A percentile compares a stretch with the other conserved stretches of the same genome.
These are phyloP conservation scores for Verticillium isaacii DNA, from an alignment of 2,329 filamentous ascomycete genomes.

Conservation along the genomic window DNA sequence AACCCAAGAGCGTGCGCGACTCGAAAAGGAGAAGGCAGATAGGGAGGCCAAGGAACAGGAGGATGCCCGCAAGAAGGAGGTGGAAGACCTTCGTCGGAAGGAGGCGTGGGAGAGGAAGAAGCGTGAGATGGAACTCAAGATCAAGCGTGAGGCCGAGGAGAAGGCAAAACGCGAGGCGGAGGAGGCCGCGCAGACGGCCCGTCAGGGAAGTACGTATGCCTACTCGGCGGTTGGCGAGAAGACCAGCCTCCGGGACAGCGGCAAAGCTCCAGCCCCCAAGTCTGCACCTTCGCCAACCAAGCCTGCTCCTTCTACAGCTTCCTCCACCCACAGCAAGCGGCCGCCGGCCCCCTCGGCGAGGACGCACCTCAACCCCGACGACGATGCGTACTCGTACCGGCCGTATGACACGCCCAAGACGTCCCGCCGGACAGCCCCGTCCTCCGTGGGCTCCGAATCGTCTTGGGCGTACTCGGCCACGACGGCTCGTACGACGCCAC, in stretches of 20 bases:
- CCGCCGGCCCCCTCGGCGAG: slow-evolving; percentile 46
- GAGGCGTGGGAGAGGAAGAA: slow-evolving; percentile 25
- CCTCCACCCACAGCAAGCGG: slow-evolving; percentile 22
- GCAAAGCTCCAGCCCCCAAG: slow-evolving; percentile 40
- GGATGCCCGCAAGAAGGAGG: slow-evolving; percentile 24
- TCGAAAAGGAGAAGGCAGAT: slow-evolving; percentile 44
- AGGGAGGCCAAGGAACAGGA: slow-evolving; percentile 29
- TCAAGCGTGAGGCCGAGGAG: slow-evolving; percentile 24
- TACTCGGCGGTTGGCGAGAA: slow-evolving; percentile 63
- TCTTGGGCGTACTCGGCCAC: slow-evolving; percentile 83
- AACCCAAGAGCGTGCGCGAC: slow-evolving; percentile 30
- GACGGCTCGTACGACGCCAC: slow-evolving; percentile 78
- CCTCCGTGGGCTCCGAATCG: slow-evolving; percentile 69
- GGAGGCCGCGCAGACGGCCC: slow-evolving; percentile 22
- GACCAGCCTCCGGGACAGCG: slow-evolving; percentile 66
- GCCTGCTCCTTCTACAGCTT: slow-evolving; percentile 19
- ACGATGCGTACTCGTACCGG: slow-evolving; percentile 67
- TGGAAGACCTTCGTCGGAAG: slow-evolving; percentile 17
- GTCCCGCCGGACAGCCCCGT: slow-evolving; percentile 54
- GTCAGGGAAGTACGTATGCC: slow-evolving; percentile 52
- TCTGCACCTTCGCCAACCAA: slow-evolving; percentile 16
- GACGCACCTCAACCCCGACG: slow-evolving; percentile 56
- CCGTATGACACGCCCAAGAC: slow-evolving; percentile 69
- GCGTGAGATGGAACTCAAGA: slow-evolving; percentile 14
- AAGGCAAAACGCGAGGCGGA: slow-evolving; percentile 26